Base-by-base conservation (phyloP, 768 basidiomycete species). In the Gymnopilus junonius region DNA sequence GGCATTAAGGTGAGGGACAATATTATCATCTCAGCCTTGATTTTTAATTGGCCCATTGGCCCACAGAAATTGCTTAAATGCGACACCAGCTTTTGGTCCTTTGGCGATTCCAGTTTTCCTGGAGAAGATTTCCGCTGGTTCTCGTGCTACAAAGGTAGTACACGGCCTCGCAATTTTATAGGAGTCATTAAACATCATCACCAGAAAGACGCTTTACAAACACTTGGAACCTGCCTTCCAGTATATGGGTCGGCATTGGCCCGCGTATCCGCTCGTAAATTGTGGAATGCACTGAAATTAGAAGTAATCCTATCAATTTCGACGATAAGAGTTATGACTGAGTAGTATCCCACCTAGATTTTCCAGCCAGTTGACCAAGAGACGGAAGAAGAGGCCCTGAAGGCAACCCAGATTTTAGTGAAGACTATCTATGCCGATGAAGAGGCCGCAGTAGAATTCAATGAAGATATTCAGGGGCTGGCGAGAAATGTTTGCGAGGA, bases 231-330 rank as follows among this genome's bases (percentile, higher is more conserved):
- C 1, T 95, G 92, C 70, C 82, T 99, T 50, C 94, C 97, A 3
- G 86, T 93, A 0, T 99, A 97, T 73, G 97, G 96, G 2, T 69
- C 85, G 0, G 75, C 76, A 2, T 76, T 87, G 3, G 87, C 87
- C 2, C 82, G 83, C 14, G 83, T 84, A 10, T 83, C 85, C 59
- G 91, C 91, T 1, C 81, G 82, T 3, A 90, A 94, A 65, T 75
- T 99, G n/a, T 97, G 95, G 94, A 95, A 90, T 73, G 83, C 90
- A 0, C 74, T 99, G 34, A 97, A 94, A 72, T 82, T 98, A 25
- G 97, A 99, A 84, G 96, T 92, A 93, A 40, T 8, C 14, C 31
- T 23, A 43, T 11, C n/a, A 42, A 20, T 35, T 3, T 59, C 67
- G 7, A 8, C 27, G 4, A 1, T 56, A 43, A 29, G 32, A 25